Percentiles rank a stretch among this genome's conserved stretches.
These are phyloP conservation scores for Schrenkiella parvula DNA, from an alignment of 345 rosid species.

Conservation along the genomic window DNA sequence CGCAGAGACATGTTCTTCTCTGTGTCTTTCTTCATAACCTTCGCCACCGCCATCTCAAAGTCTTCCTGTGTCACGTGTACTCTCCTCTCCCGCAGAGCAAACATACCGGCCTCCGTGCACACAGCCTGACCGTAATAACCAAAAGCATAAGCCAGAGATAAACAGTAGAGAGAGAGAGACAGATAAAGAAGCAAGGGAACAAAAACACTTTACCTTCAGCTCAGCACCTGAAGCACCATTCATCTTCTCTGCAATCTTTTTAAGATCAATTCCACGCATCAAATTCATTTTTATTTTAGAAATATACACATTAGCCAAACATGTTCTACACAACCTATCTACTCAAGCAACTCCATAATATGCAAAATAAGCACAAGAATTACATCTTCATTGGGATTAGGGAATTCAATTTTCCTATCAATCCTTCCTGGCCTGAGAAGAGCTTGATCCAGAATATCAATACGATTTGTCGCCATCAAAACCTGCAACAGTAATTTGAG, in stretches of 20 bases:
- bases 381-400: slow-evolving; percentile 97
- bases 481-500: slow-evolving; percentile 48
- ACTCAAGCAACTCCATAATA: not conserved
- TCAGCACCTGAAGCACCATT: slow-evolving; percentile 99
- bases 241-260: slow-evolving; percentile 98
- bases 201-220: slow-evolving; percentile 60
- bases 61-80: slow-evolving; percentile 99
- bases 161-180: not conserved
- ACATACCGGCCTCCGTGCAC: slow-evolving; percentile 99
- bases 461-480: slow-evolving; percentile 97
- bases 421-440: slow-evolving; percentile 98
- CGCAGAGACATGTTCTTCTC: slow-evolving; percentile 99
- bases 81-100: slow-evolving; percentile 96
- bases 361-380: not conserved
- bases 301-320: not conserved
- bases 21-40: slow-evolving; percentile 99
- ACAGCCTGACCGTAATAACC: slow-evolving; percentile 60
- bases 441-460: slow-evolving; percentile 97
- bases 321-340: not conserved
- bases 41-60: slow-evolving; percentile 98
- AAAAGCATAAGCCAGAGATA: not conserved
- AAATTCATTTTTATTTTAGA: slow-evolving; percentile 64
- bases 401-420: slow-evolving; percentile 97
- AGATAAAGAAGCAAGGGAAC: not conserved
- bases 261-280: slow-evolving; percentile 97